Evolutionary conservation across 208 protist species (phyloP).

Genomic region (Trypanosoma rangeli): DNA sequence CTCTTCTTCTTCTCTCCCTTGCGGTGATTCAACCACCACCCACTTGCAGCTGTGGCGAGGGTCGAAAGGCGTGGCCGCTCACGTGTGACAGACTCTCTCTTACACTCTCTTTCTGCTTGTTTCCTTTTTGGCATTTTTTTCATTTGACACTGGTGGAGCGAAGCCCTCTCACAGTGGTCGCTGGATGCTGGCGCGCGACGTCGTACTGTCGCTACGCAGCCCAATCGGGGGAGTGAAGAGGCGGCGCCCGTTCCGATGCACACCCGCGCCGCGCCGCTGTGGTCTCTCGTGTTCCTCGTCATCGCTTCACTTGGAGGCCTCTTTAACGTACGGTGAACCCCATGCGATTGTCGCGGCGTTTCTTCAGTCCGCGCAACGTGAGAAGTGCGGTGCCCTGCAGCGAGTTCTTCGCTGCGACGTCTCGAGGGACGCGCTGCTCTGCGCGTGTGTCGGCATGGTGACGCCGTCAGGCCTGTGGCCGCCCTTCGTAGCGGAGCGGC

Average conservation of each 20-base stretch:
- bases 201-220: constrained; percentile 4
- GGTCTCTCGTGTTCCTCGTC: not conserved
- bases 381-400: not conserved
- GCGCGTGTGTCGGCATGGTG: constrained; percentile 42
- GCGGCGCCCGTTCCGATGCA: not conserved
- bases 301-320: constrained; percentile 8
- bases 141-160: not conserved
- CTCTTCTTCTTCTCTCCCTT: not conserved
- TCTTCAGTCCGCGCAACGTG: constrained; percentile 11
- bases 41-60: not conserved
- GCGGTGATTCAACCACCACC: not conserved
- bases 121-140: not conserved
- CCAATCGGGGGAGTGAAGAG: constrained; percentile 15
- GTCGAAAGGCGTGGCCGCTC: not conserved
- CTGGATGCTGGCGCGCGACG: constrained; percentile 2
- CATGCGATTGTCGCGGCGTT: constrained; percentile 20
- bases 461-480: constrained; percentile 34
- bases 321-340: constrained; percentile 8
- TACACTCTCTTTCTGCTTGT: not conserved
- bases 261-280: not conserved
- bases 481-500: constrained; percentile 21
- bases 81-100: not conserved
- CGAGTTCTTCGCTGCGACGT: constrained; percentile 23
- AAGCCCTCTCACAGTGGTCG: not conserved
- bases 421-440: constrained; percentile 29